A percentile compares a stretch with the other conserved stretches of the same genome.
These are phyloP conservation scores for Pyrenophora tritici-repentis DNA, from an alignment of 2,329 filamentous ascomycete species.

Conservation along the genomic window DNA sequence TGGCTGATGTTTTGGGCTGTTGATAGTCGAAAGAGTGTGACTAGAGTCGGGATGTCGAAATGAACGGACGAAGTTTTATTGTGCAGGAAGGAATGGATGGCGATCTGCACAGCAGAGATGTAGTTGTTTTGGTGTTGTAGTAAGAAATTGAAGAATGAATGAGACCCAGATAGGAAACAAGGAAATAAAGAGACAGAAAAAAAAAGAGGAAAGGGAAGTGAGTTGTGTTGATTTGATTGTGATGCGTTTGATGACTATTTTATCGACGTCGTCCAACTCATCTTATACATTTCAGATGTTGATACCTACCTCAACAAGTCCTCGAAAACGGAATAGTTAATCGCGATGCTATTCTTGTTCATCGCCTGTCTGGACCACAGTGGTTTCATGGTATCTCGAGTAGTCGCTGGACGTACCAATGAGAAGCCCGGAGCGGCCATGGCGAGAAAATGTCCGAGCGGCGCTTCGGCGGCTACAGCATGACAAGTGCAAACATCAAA, in stretches of 20 bases:
- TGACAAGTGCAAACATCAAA: slow-evolving; percentile 28
- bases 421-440: slow-evolving; percentile 32
- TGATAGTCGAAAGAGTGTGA: slow-evolving; percentile 15
- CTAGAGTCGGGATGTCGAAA: slow-evolving; percentile 26
- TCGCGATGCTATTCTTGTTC: slow-evolving; percentile 44
- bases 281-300: slow-evolving; percentile 35
- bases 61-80: slow-evolving; percentile 27
- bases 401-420: slow-evolving; percentile 48
- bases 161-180: slow-evolving; percentile 41
- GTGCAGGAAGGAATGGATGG: slow-evolving; percentile 36
- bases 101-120: slow-evolving; percentile 46
- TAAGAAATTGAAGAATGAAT: slow-evolving; percentile 16
- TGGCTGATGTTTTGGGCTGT: slow-evolving; percentile 34
- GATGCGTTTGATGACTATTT: slow-evolving; percentile 40
- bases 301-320: slow-evolving; percentile 24
- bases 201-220: slow-evolving; percentile 43
- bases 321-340: slow-evolving; percentile 27
- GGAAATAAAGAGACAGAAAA: slow-evolving; percentile 43
- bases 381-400: slow-evolving; percentile 46
- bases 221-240: slow-evolving; percentile 39
- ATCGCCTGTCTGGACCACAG: slow-evolving; percentile 31
- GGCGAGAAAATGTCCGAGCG: slow-evolving; percentile 44
- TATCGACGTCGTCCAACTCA: slow-evolving; percentile 19
- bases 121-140: slow-evolving; percentile 25
- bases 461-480: slow-evolving; percentile 44